Evolutionary conservation across 1,139 yeast genomes (phyloP).

Genomic region (Hyphopichia khmerensis): DNA sequence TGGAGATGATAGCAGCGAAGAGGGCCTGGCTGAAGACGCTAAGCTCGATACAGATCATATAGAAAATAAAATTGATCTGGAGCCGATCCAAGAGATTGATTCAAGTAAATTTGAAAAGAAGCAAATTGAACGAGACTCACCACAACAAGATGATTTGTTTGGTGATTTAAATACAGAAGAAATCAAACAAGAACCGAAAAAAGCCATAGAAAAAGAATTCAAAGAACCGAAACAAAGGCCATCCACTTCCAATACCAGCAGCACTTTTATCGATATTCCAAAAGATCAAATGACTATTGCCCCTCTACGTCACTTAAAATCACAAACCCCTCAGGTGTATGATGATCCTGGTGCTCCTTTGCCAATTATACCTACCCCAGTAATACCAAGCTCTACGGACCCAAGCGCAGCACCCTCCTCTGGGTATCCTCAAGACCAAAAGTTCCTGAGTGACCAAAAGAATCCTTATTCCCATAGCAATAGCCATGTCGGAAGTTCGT

Average conservation of each 20-base stretch:
- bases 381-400: constrained; percentile 25
- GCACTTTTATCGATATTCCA: constrained; percentile 50
- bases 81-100: neutral
- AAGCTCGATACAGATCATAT: neutral
- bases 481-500: neutral
- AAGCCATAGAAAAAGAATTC: neutral
- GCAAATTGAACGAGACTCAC: too few species aligned
- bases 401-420: neutral
- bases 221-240: neutral
- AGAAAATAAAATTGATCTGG: neutral
- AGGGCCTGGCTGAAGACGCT: constrained; percentile 6
- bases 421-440: too few species aligned
- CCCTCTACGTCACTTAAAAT: constrained; percentile 11
- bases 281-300: constrained; percentile 54
- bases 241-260: neutral
- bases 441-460: too few species aligned
- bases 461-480: neutral
- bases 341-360: constrained; percentile 82
- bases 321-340: constrained; percentile 50
- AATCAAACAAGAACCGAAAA: neutral
- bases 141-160: neutral
- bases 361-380: constrained; percentile 62
- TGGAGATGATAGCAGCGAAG: constrained; percentile 38
- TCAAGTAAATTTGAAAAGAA: too few species aligned
- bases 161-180: neutral